Conservation (phyloP, 495 filamentous ascomycete genomes). For the Aspergillus carlsbadensis region DNA sequence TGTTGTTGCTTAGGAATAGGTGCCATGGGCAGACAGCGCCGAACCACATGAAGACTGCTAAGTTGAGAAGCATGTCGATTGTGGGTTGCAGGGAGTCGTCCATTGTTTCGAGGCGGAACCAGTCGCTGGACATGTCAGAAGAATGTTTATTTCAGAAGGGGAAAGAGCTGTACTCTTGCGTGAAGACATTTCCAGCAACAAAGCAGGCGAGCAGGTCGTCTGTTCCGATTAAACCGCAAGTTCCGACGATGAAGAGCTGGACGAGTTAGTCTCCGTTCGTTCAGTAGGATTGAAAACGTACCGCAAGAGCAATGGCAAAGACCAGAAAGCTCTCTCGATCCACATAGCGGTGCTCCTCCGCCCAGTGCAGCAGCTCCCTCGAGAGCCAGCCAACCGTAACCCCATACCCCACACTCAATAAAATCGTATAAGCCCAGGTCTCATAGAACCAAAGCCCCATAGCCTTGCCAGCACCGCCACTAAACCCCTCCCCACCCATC, state of each 20-base stretch:
- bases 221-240: conserved; percentile 84
- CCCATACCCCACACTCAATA: conserved; percentile 79
- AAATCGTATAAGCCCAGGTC: conserved; percentile 80
- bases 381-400: conserved; percentile 75
- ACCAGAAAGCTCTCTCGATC: conserved; percentile 90
- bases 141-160: not conserved
- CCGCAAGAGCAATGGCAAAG: conserved; percentile 79
- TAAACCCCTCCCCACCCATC: conserved; percentile 52
- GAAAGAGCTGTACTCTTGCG: conserved; percentile 60
- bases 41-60: conserved; percentile 88
- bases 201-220: conserved; percentile 95
- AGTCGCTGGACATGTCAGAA: conserved; percentile 52
- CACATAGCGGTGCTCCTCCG: conserved; percentile 77
- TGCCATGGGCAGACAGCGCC: conserved; percentile 85
- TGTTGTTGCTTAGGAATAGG: conserved; percentile 61
- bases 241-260: conserved; percentile 77
- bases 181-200: conserved; percentile 88
- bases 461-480: conserved; percentile 62
- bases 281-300: conserved; percentile 43
- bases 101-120: conserved; percentile 85
- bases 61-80: conserved; percentile 83
- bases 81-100: conserved; percentile 91
- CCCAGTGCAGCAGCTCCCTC: conserved; percentile 79
- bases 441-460: conserved; percentile 84
- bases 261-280: conserved; percentile 9